Percentiles rank a stretch among this genome's conserved stretches.
These are phyloP conservation scores for Rhododendron simsii DNA, from an alignment of 148 eudicot species.

Conservation along the genomic window DNA sequence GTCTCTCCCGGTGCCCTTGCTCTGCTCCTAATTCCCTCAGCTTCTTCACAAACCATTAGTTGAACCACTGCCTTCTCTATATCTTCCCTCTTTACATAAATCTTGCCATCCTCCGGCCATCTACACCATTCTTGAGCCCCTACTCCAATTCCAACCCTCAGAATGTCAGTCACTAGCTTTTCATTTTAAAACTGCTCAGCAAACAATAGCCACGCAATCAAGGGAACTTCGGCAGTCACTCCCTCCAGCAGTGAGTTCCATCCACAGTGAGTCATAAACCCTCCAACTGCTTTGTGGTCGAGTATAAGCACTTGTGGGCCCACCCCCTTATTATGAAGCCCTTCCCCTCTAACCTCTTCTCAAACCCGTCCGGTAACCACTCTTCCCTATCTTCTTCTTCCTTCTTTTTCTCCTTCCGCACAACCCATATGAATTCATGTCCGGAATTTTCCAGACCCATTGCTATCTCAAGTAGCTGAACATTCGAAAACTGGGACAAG, in stretches of 20 bases:
- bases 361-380: constrained; percentile 16
- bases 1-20: not conserved
- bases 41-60: constrained; percentile 4
- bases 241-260: constrained; percentile 22
- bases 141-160: constrained; percentile 16
- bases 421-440: constrained; percentile 28
- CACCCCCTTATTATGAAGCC: constrained; percentile 24
- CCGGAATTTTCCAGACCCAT: constrained; percentile 18
- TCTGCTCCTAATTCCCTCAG: constrained; percentile 9
- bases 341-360: constrained; percentile 9
- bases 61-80: constrained; percentile 6
- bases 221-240: constrained; percentile 11
- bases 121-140: constrained; percentile 6
- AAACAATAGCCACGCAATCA: constrained; percentile 20
- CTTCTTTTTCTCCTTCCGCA: constrained; percentile 9
- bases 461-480: constrained; percentile 21
- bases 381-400: not conserved
- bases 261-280: constrained; percentile 25
- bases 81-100: not conserved
- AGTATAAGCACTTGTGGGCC: constrained; percentile 22
- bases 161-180: constrained; percentile 4
- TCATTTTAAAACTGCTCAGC: constrained; percentile 21
- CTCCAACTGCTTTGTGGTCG: constrained; percentile 16
- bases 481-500: not conserved
- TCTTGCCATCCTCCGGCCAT: not conserved